Conservation (phyloP, 2,329 filamentous ascomycete genomes). For the Xylaria sp. region DNA sequence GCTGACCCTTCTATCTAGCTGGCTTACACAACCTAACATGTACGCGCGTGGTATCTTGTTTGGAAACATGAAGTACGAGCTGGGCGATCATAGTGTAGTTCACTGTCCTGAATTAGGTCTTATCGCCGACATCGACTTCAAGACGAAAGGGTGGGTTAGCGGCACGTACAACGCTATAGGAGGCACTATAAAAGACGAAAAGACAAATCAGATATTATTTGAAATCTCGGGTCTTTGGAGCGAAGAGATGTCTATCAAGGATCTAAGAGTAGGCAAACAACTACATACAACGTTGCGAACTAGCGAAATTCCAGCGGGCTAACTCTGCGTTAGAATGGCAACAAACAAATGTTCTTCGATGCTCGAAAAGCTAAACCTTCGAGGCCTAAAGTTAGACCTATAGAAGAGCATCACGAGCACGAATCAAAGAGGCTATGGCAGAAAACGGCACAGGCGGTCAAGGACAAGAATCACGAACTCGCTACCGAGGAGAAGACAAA, state of each 20-base stretch:
- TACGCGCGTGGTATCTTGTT: conserved; percentile 96
- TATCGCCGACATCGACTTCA: conserved; percentile 93
- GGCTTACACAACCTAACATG: conserved; percentile 98
- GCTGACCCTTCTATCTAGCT: conserved; percentile 55
- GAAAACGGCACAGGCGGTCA: conserved; percentile 80
- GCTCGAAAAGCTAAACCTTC: conserved; percentile 79
- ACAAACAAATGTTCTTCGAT: conserved; percentile 89
- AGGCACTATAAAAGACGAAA: conserved; percentile 85
- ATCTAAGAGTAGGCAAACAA: conserved; percentile 68
- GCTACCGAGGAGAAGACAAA: conserved; percentile 97
- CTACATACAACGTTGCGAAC: not conserved
- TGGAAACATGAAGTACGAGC: conserved; percentile 99
- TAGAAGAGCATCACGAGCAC: conserved; percentile 85
- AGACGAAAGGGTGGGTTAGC: conserved; percentile 96
- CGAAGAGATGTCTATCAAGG: conserved; percentile 91
- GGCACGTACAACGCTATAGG: conserved; percentile 97
- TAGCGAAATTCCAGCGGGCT: conserved; percentile 4
- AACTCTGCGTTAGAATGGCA: conserved; percentile 69
- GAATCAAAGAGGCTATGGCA: conserved; percentile 91
- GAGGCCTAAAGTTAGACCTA: conserved; percentile 72
- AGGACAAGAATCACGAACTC: conserved; percentile 81
- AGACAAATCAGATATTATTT: conserved; percentile 84
- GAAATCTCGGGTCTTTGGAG: conserved; percentile 94
- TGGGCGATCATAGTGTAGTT: conserved; percentile 94
- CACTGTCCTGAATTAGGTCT: conserved; percentile 87